These are phyloP conservation scores for Brassica hybrid DNA, from an alignment of 441 rosid species.

Conservation along the genomic window DNA sequence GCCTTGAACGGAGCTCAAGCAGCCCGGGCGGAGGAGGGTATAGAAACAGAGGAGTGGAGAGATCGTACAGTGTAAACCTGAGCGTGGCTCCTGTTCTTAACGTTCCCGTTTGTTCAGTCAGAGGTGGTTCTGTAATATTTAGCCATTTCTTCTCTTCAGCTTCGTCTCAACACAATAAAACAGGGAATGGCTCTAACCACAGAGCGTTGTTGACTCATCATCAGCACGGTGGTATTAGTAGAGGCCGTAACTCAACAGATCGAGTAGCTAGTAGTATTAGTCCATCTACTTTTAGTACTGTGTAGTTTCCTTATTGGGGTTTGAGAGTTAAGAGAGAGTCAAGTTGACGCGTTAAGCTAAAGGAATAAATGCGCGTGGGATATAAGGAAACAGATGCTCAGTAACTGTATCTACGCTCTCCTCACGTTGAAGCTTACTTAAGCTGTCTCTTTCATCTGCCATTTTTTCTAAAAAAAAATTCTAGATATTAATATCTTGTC, in stretches of 20 bases:
- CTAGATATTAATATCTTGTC: slow-evolving; percentile 39
- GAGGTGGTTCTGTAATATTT: slow-evolving; percentile 61
- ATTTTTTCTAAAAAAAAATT: not conserved
- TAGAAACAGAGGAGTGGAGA: slow-evolving; percentile 83
- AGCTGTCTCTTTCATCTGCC: slow-evolving; percentile 50
- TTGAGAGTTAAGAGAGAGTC: slow-evolving; percentile 11
- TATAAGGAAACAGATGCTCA: slow-evolving; percentile 42
- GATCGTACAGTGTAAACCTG: slow-evolving; percentile 84
- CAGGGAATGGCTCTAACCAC: slow-evolving; percentile 35
- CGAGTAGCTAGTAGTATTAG: no score
- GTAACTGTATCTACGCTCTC: slow-evolving; percentile 38
- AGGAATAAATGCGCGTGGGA: slow-evolving; percentile 47
- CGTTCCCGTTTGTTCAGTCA: slow-evolving; percentile 79
- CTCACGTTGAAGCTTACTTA: slow-evolving; percentile 54
- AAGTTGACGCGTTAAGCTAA: slow-evolving; percentile 16
- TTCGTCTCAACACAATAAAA: slow-evolving; percentile 52
- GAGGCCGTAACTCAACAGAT: no score
- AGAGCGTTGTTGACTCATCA: slow-evolving; percentile 21
- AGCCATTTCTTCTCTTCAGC: slow-evolving; percentile 61
- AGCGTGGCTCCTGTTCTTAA: slow-evolving; percentile 88
- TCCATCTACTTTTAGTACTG: not conserved
- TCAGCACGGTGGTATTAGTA: no score
- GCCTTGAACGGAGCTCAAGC: slow-evolving; percentile 90
- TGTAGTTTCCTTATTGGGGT: slow-evolving; percentile 2
- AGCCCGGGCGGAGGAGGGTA: slow-evolving; percentile 57